phyloP scores from a whole-genome alignment of 306 rosid species.

The Cajanus cajan region DNA sequence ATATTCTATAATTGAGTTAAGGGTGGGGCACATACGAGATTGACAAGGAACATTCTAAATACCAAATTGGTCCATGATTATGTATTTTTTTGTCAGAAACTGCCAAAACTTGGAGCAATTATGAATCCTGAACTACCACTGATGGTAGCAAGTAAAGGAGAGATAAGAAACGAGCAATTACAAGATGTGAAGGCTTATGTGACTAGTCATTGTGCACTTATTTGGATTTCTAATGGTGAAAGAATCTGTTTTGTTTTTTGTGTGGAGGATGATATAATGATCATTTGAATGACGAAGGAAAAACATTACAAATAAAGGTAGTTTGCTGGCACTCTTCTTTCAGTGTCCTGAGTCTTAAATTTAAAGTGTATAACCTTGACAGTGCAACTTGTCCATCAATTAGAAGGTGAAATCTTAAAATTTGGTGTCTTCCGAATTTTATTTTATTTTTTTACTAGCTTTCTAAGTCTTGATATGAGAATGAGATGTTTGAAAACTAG shows the following conservation, averaged over 20 bases:
- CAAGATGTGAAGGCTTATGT: not conserved
- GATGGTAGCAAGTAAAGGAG: not conserved
- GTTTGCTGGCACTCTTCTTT: too few relatives aligned
- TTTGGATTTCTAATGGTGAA: constrained; percentile 1
- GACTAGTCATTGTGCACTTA: not conserved
- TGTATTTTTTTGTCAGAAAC: not conserved
- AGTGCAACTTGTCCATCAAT: too few relatives aligned
- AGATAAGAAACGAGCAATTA: not conserved
- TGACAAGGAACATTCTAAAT: not conserved
- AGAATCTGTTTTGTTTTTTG: not conserved
- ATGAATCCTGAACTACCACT: not conserved
- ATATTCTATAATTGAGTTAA: constrained; percentile 4
- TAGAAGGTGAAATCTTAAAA: too few relatives aligned
- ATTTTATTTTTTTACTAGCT: too few relatives aligned
- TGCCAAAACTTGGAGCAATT: constrained; percentile 18
- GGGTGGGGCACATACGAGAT: constrained; percentile 13
- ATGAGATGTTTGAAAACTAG: too few relatives aligned
- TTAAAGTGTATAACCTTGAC: too few relatives aligned
- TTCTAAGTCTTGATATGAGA: too few relatives aligned
- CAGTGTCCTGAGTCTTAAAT: too few relatives aligned
- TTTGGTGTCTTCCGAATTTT: too few relatives aligned
- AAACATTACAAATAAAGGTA: too few relatives aligned
- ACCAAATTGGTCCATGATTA: not conserved
- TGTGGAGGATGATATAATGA: not conserved
- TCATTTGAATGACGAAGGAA: too few relatives aligned